phyloP scores from a whole-genome alignment of 352 stramenopile species.

The Phytopythium delawarense region DNA sequence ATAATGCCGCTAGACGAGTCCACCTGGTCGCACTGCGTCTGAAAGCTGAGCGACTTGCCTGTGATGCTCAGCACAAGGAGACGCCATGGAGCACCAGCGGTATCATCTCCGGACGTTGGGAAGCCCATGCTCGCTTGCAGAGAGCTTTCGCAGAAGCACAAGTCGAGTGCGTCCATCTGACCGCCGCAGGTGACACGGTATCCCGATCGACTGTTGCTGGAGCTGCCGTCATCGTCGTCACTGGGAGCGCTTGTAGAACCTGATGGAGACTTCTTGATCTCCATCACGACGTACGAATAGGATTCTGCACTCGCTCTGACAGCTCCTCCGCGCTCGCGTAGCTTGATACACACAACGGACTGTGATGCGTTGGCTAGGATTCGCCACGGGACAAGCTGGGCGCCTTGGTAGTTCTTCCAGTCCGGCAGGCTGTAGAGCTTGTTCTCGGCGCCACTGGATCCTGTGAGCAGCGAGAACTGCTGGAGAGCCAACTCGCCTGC shows the following conservation, averaged over 20 bases:
- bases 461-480: slow-evolving; percentile 42
- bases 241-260: background rate
- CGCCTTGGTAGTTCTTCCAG: slow-evolving; percentile 55
- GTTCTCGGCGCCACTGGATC: slow-evolving; percentile 19
- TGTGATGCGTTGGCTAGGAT: slow-evolving; percentile 35
- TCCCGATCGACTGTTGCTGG: background rate
- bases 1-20: slow-evolving; percentile 22
- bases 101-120: slow-evolving; percentile 3
- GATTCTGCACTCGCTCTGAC: background rate
- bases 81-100: slow-evolving; percentile 20
- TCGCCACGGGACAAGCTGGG: slow-evolving; percentile 46
- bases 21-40: slow-evolving; percentile 28
- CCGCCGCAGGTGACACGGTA: slow-evolving; percentile 22
- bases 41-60: slow-evolving; percentile 46
- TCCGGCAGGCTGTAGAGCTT: slow-evolving; percentile 42
- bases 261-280: slow-evolving; percentile 12
- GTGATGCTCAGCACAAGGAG: slow-evolving; percentile 48
- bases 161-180: slow-evolving; percentile 51
- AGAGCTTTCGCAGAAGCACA: slow-evolving; percentile 36
- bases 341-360: slow-evolving; percentile 45
- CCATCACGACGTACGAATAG: slow-evolving; percentile 46
- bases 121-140: background rate
- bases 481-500: slow-evolving; percentile 35
- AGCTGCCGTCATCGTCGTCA: background rate
- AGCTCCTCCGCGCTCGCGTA: slow-evolving; percentile 26